Base-by-base conservation (phyloP, 2,329 filamentous ascomycete species). In the Botrytis squamosa region DNA sequence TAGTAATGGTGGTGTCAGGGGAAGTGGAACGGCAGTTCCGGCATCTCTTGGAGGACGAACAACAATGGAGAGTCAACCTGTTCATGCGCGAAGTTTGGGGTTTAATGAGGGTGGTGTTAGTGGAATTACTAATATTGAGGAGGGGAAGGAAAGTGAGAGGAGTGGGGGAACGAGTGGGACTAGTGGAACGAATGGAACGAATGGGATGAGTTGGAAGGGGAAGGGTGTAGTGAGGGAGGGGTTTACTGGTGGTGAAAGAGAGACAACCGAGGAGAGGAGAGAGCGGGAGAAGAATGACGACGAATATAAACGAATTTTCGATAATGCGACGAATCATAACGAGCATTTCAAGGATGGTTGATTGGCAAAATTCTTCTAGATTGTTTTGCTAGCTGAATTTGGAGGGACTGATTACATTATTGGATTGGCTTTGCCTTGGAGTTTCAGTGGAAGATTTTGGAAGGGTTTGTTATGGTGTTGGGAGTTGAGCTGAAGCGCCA, bases 101-200 rank as follows among this genome's bases (percentile, higher is more conserved):
- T 80, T 76, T 65, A 73, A 76, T 29, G 79, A 78, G n/a, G 79
- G 79, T 18, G 79, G 78, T 4, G 33, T 77, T 44, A 74, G 75
- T 68, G 76, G 75, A 6, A 80, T 80, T 66, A 80, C 79, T 57
- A 79, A 77, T 38, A 80, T 80, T 75, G 74, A 74, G 44, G 79
- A 80, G 73, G 73, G 42, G 16, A 8, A n/a, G 12, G 46, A 59
- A 29, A 57, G 12, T 57, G 52, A 57, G 14, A 49, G 60, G 38
- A 44, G 20, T 22, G n/a, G 20, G 12, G 22, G 10, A 4, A 44
- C 10, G 16, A 9, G 67, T 22, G 25, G 25, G 29, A 59, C 6
- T 4, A 14, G 67, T 40, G 33, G 33, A 33, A 33, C 33, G 33
- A 33, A 33, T 40, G 33, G 33, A 33, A 33, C 33, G 33, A 33